Percentiles rank a stretch among this genome's conserved stretches.
Conservation (phyloP, 768 basidiomycete genomes). For the Boletus rubropictus region DNA sequence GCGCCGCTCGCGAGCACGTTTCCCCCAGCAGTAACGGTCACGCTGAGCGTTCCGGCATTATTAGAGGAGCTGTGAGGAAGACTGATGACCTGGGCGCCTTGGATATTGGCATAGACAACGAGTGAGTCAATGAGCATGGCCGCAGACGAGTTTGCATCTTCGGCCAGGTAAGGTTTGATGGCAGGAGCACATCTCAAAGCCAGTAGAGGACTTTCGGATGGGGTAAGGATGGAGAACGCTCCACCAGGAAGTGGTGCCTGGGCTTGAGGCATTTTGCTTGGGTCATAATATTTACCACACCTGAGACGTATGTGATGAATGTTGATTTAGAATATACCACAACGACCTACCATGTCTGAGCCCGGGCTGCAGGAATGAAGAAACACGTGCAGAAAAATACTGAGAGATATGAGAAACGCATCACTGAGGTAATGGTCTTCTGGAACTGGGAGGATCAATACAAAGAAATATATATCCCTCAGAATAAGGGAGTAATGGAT, state of each 20-base stretch:
- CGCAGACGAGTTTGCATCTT: slow-evolving; percentile 39
- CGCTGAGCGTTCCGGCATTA: slow-evolving; percentile 29
- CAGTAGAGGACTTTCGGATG: slow-evolving; percentile 39
- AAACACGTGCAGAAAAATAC: slow-evolving; percentile 12
- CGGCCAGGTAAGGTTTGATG: slow-evolving; percentile 52
- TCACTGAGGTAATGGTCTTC: background rate
- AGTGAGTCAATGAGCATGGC: slow-evolving; percentile 51
- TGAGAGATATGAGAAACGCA: slow-evolving; percentile 8
- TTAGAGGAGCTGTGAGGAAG: slow-evolving; percentile 27
- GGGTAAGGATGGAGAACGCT: slow-evolving; percentile 36
- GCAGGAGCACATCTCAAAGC: slow-evolving; percentile 55
- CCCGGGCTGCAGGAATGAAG: slow-evolving; percentile 10
- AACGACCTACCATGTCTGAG: slow-evolving; percentile 28
- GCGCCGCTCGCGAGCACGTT: slow-evolving; percentile 38
- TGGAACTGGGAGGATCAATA: background rate
- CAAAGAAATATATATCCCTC: background rate
- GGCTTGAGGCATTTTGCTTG: slow-evolving; percentile 30
- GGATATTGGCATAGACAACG: slow-evolving; percentile 41
- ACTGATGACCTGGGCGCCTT: slow-evolving; percentile 40
- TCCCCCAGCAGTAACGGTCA: slow-evolving; percentile 43
- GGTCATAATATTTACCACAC: slow-evolving; percentile 51
- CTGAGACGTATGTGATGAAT: slow-evolving; percentile 17
- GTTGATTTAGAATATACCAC: background rate
- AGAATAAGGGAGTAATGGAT: background rate
- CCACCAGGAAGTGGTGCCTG: slow-evolving; percentile 44